phyloP scores from a whole-genome alignment of 2,329 filamentous ascomycete genomes.

The Sarocladiaceae sp. region DNA sequence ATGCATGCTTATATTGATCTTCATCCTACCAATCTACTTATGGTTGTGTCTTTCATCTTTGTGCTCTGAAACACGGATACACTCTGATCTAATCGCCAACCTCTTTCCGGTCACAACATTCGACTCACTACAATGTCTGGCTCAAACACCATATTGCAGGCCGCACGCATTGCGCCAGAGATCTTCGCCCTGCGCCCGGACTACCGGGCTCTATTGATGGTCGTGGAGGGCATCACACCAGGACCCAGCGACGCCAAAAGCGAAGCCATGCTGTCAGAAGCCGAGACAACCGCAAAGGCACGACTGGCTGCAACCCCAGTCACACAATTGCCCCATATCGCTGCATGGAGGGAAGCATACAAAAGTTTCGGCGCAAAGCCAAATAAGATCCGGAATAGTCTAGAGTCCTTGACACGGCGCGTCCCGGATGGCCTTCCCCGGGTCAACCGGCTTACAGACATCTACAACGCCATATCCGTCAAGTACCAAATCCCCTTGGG shows the following conservation, averaged over 20 bases:
- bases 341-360: slow-evolving; percentile 16
- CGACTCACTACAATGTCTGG: too few relatives aligned
- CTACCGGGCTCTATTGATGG: slow-evolving; percentile 15
- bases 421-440: slow-evolving; percentile 14
- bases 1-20: too few relatives aligned
- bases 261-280: slow-evolving; percentile 14
- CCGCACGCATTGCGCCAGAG: slow-evolving; percentile 12
- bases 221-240: slow-evolving; percentile 15
- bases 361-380: slow-evolving; percentile 17
- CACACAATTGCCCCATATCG: slow-evolving; percentile 15
- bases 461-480: slow-evolving; percentile 19
- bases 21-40: too few relatives aligned
- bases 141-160: background rate
- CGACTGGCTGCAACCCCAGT: slow-evolving; percentile 9
- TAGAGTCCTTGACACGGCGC: slow-evolving; percentile 16
- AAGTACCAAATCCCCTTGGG: slow-evolving; percentile 17
- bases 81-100: too few relatives aligned
- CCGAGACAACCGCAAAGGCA: slow-evolving; percentile 12
- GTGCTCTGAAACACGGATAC: too few relatives aligned
- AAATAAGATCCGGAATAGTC: slow-evolving; percentile 13
- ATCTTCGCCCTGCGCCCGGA: slow-evolving; percentile 16
- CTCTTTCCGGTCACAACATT: too few relatives aligned
- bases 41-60: too few relatives aligned
- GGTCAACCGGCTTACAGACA: slow-evolving; percentile 17
- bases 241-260: slow-evolving; percentile 15